Conservation (phyloP, 257 asterid species). For the Henckelia pumila region DNA sequence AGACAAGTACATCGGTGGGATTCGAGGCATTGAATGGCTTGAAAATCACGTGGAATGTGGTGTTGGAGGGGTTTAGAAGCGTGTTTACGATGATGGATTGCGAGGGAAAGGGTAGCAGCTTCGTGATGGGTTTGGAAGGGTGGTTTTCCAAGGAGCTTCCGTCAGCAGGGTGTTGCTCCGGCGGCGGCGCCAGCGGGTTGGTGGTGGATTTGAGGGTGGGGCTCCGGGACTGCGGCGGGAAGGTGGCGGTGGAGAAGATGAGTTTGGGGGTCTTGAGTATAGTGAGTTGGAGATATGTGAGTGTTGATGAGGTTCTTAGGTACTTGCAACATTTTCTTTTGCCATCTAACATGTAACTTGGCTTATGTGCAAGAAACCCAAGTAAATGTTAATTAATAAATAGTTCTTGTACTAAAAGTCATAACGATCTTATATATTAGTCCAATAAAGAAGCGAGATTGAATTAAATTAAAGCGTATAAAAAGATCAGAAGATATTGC, state of each 20-base stretch:
- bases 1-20: conserved; percentile 2
- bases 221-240: conserved; percentile 35
- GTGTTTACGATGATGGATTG: conserved; percentile 74
- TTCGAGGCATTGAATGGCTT: conserved; percentile 34
- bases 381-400: too few species aligned
- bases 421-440: too few species aligned
- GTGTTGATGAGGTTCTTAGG: conserved; percentile 73
- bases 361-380: too few species aligned
- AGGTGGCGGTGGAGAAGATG: conserved; percentile 55
- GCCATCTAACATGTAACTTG: conserved; percentile 9
- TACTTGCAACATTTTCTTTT: conserved; percentile 79
- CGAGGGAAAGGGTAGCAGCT: conserved; percentile 56
- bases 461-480: too few species aligned
- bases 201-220: conserved; percentile 80
- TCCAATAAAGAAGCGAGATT: too few species aligned
- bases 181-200: conserved; percentile 51
- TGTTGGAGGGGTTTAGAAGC: conserved; percentile 50
- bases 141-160: conserved; percentile 91
- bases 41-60: conserved; percentile 65
- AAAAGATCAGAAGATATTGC: too few species aligned
- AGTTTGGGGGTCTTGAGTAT: conserved; percentile 74
- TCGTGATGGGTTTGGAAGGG: conserved; percentile 74
- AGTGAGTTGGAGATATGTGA: conserved; percentile 78
- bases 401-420: too few species aligned
- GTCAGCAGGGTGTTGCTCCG: conserved; percentile 53